Conservation (phyloP, 106 monocot species). For the Acorus calamus region DNA sequence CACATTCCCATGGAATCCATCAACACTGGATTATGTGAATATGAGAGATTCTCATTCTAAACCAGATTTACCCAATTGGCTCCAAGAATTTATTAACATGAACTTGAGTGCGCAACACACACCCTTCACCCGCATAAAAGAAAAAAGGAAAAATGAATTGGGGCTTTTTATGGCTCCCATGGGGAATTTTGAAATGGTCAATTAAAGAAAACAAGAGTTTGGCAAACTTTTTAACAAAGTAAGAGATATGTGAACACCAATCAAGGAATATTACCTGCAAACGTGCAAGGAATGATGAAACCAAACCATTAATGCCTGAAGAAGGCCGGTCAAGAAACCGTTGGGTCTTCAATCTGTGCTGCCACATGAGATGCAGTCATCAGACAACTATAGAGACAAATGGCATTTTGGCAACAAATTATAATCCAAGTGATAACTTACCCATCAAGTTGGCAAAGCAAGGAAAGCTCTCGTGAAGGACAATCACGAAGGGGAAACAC, state of each 20-base stretch:
- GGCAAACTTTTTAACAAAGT: neutral
- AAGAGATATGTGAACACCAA: too few relatives aligned
- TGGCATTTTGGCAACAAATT: too few relatives aligned
- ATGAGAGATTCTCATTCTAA: too few relatives aligned
- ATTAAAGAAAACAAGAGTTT: neutral
- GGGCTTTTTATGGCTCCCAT: too few relatives aligned
- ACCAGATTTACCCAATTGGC: too few relatives aligned
- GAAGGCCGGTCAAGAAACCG: conserved; percentile 36
- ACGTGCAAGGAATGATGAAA: conserved; percentile 72
- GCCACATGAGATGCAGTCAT: conserved; percentile 10
- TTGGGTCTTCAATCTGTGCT: conserved; percentile 56
- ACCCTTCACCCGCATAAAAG: too few relatives aligned
- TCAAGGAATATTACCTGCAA: conserved; percentile 39
- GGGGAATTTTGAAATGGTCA: too few relatives aligned
- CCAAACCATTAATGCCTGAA: conserved; percentile 62
- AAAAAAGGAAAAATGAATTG: too few relatives aligned
- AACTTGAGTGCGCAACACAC: too few relatives aligned
- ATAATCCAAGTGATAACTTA: conserved; percentile 14
- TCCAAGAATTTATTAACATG: too few relatives aligned
- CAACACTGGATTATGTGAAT: too few relatives aligned
- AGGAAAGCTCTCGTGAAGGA: conserved; percentile 53
- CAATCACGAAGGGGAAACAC: conserved; percentile 87
- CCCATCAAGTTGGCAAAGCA: conserved; percentile 76
- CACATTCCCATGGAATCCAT: too few relatives aligned
- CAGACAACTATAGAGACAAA: neutral